These are phyloP conservation scores for Trichoderma oligosporum DNA, from an alignment of 2,329 filamentous ascomycete species.

Conservation along the genomic window DNA sequence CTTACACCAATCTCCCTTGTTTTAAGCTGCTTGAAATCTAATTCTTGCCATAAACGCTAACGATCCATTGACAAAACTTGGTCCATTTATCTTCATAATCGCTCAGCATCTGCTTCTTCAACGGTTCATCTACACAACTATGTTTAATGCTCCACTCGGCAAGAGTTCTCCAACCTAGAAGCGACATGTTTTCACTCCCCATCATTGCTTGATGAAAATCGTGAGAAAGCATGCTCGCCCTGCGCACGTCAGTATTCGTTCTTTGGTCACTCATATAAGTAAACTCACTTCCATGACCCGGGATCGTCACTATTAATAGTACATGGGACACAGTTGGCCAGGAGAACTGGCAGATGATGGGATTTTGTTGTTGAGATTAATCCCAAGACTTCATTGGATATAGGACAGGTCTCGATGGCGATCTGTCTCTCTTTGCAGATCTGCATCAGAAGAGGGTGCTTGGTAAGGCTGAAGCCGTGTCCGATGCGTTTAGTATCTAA, in stretches of 20 bases:
- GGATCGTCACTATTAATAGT: slow-evolving; percentile 88
- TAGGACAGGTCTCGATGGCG: slow-evolving; percentile 82
- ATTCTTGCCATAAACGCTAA: background rate
- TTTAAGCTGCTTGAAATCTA: background rate
- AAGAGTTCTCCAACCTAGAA: slow-evolving; percentile 2
- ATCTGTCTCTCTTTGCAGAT: slow-evolving; percentile 87
- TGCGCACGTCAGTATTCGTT: background rate
- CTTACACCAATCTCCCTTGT: background rate
- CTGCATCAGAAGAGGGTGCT: slow-evolving; percentile 83
- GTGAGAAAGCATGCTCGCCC: slow-evolving; percentile 9
- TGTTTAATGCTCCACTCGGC: slow-evolving; percentile 7
- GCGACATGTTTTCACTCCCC: slow-evolving; percentile 10
- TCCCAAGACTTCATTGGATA: slow-evolving; percentile 82
- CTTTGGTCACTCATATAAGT: too few relatives aligned
- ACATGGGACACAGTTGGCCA: slow-evolving; percentile 80
- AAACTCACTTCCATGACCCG: slow-evolving; percentile 30
- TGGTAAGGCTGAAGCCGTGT: slow-evolving; percentile 83
- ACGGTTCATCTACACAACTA: background rate
- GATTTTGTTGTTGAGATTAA: slow-evolving; percentile 71
- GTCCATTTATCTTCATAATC: background rate
- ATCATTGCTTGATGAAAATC: slow-evolving; percentile 12
- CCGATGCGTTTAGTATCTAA: slow-evolving; percentile 85
- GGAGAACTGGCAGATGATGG: slow-evolving; percentile 76
- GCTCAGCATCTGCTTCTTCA: background rate
- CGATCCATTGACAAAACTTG: slow-evolving; percentile 8